Percentiles rank a stretch among this genome's conserved stretches.
phyloP scores from a whole-genome alignment of 2,329 filamentous ascomycete genomes.

The Colletotrichum graminicola region DNA sequence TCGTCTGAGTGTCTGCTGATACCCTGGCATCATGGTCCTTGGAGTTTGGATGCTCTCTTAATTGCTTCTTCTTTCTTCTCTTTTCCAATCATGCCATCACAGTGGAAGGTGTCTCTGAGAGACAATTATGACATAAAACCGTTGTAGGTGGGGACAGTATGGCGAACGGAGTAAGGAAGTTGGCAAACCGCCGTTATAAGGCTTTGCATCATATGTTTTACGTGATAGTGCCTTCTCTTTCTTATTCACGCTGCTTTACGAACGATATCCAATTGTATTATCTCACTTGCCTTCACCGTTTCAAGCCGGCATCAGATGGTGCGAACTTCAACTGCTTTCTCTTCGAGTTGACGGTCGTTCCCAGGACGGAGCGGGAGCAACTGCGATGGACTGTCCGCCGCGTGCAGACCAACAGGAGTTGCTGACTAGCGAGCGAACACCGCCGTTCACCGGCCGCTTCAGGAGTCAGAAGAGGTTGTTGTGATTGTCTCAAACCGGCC shows the following conservation, averaged over 20 bases:
- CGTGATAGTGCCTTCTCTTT: neutral
- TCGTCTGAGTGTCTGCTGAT: slow-evolving; percentile 16
- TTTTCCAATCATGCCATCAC: neutral
- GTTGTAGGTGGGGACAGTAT: neutral
- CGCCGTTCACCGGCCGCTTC: neutral
- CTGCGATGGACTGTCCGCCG: neutral
- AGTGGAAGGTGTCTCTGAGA: slow-evolving; percentile 1
- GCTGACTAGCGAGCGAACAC: neutral
- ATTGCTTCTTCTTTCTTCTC: neutral
- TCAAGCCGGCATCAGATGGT: neutral
- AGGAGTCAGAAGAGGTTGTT: neutral
- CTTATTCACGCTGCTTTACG: neutral
- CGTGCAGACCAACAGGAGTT: neutral
- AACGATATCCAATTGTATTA: slow-evolving; percentile 1
- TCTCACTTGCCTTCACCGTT: neutral
- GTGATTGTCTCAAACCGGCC: neutral
- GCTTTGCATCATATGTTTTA: neutral
- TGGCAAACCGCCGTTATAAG: neutral
- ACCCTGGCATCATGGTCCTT: neutral
- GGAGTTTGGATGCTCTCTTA: neutral
- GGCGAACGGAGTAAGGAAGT: neutral
- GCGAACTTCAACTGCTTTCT: neutral
- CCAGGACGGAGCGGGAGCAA: neutral
- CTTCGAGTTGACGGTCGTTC: neutral
- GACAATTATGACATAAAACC: neutral